These are phyloP conservation scores for Dactylis glomerata DNA, from an alignment of 176 grass and related monocot species.

Conservation along the genomic window DNA sequence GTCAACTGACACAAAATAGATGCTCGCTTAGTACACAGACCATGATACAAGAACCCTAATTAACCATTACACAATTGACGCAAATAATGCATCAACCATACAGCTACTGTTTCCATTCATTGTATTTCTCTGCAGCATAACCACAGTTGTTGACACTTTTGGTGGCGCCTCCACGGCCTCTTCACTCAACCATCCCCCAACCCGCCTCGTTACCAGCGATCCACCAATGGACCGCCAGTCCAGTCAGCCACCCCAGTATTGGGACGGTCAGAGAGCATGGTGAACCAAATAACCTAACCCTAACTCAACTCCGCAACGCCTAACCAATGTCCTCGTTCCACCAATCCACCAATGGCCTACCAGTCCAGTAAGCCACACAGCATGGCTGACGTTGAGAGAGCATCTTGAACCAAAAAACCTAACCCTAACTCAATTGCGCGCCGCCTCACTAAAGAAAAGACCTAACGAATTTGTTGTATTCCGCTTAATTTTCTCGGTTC, in stretches of 20 bases:
- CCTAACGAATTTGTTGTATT: background rate
- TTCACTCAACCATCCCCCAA: too few species aligned
- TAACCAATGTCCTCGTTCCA: background rate
- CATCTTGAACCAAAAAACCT: background rate
- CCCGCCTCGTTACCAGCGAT: too few species aligned
- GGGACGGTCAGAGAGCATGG: too few species aligned
- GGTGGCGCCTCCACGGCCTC: too few species aligned
- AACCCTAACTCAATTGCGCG: background rate
- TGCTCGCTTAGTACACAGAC: background rate
- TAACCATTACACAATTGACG: background rate
- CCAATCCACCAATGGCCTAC: background rate
- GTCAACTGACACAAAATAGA: background rate
- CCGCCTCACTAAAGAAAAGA: background rate
- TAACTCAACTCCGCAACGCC: too few species aligned
- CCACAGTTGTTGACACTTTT: background rate
- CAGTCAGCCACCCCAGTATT: too few species aligned
- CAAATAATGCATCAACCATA: background rate
- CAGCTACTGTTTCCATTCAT: background rate
- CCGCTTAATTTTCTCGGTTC: background rate
- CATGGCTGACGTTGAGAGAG: background rate
- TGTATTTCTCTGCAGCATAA: background rate
- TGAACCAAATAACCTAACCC: too few species aligned
- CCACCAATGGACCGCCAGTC: too few species aligned
- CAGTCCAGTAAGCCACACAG: background rate
- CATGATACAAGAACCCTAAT: background rate